A percentile compares a stretch with the other conserved stretches of the same genome.
phyloP scores from a whole-genome alignment of 2,329 filamentous ascomycete genomes.

The Colletotrichum eleusines region DNA sequence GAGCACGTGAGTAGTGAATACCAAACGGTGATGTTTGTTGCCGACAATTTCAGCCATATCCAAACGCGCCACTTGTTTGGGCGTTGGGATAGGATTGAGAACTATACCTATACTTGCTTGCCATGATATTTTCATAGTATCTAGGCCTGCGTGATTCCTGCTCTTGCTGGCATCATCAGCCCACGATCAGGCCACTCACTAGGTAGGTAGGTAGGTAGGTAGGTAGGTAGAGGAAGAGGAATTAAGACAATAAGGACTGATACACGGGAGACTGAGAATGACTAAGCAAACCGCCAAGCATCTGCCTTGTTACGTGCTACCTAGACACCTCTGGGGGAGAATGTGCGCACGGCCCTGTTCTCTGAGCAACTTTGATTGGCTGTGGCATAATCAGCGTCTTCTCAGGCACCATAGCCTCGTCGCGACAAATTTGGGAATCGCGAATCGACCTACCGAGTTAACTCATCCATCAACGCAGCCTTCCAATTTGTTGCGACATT shows the following conservation, averaged over 20 bases:
- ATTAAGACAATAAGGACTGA: background rate
- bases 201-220: no score
- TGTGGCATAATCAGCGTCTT: constrained; percentile 34
- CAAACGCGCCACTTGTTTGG: background rate
- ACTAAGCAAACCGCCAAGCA: background rate
- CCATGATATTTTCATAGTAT: no score
- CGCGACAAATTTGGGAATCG: constrained; percentile 43
- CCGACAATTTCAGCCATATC: background rate
- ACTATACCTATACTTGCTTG: background rate
- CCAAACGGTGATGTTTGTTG: background rate
- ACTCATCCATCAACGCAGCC: constrained; percentile 21
- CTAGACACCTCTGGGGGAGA: no score
- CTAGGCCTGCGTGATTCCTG: background rate
- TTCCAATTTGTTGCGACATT: constrained; percentile 15
- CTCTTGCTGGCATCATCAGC: background rate
- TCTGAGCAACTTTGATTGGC: constrained; percentile 16
- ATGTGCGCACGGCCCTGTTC: constrained; percentile 1
- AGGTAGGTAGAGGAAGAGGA: background rate
- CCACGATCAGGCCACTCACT: background rate
- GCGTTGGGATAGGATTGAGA: background rate
- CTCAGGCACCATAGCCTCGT: constrained; percentile 39
- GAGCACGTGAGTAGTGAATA: no score
- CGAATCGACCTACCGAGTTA: constrained; percentile 27
- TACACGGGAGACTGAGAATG: background rate
- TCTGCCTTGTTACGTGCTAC: no score